Evolutionary conservation across 1,284 basidiomycete genomes (phyloP), one percentile per base, ranked within the genome.

Genomic region (Microbotryum violaceum): DNA sequence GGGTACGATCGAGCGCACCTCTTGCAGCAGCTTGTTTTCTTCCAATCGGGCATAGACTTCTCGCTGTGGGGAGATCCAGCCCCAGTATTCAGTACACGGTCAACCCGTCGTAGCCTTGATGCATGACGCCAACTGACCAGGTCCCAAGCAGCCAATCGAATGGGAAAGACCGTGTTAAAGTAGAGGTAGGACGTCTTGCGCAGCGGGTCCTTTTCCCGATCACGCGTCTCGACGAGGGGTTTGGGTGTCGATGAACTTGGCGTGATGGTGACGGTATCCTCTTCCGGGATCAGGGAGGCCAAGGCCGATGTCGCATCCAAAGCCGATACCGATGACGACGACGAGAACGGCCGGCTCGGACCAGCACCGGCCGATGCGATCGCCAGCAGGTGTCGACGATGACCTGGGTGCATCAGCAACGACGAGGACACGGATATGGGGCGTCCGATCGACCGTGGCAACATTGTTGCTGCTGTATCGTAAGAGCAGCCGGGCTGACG

Each of bases 101-200:
- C 27, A 16, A 49, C 48, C 23, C 18, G 20, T 14, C 6, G 12
- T 12, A 29, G 29, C 16, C 16, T 23, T 5, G 25, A 33, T 33
- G 27, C 25, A 53, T 16, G 51, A 31, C 9, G 16, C 48, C 18
- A 27, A 47, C 48, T 51, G 23, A 57, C 56, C 29, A 64, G 8
- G 51, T 71, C 70, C 58, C 67, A 70, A 14, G 57, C 21, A 42
- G 61, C 64, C 8, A 68, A 33, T 37, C 64, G 58, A 61, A 71
- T 70, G 8, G 70, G 70, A 56, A 68, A 71, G 58, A 60, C 45
- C 21, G 54, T 54, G 62, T 71, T 64, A 59, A 69, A 63, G 60
- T 63, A 71, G 49, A 71, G 61, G 45, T 63, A 66, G 33, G 61
- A 57, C 10, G 42, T 42, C 21, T 55, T 54, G 6, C 57, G 44